Evolutionary conservation across 805 yeast genomes (phyloP).

Genomic region (Scheffersomyces lignosus): DNA sequence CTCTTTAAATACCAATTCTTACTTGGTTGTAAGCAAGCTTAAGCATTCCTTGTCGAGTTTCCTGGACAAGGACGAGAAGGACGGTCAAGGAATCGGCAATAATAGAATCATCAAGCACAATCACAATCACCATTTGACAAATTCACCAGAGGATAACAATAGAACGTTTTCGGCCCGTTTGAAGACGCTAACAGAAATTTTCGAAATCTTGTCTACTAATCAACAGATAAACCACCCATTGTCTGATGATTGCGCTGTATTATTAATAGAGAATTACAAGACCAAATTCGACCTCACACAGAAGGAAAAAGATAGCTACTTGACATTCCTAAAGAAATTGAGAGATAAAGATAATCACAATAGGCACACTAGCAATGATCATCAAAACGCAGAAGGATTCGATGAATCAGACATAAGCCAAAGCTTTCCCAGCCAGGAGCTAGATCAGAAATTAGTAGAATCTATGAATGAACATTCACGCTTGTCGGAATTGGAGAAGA

Average conservation of each 20-base stretch:
- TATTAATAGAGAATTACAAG: constrained; percentile 63
- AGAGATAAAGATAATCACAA: constrained; percentile 31
- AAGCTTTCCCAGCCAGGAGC: constrained; percentile 38
- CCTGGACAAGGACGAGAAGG: too few species aligned
- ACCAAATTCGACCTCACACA: constrained; percentile 69
- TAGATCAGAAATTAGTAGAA: constrained; percentile 45
- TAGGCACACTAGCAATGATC: constrained; percentile 6
- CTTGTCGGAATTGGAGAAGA: constrained; percentile 40
- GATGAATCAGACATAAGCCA: constrained; percentile 37
- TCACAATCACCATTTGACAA: too few species aligned
- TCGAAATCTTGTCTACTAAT: constrained; percentile 65
- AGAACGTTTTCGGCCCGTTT: constrained; percentile 48
- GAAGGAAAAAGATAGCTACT: constrained; percentile 76
- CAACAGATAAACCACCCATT: constrained; percentile 82
- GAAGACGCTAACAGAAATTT: constrained; percentile 60
- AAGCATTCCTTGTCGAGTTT: too few species aligned
- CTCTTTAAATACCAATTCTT: constrained; percentile 5
- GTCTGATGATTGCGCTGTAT: constrained; percentile 80
- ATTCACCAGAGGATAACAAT: too few species aligned
- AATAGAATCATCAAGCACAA: background rate
- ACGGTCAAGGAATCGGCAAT: background rate
- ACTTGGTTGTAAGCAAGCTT: constrained; percentile 8
- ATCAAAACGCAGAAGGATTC: constrained; percentile 6
- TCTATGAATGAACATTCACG: constrained; percentile 43
- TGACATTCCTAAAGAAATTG: constrained; percentile 69